Evolutionary conservation across 495 filamentous ascomycete species (phyloP), one percentile per base, ranked within the genome.

Genomic region (Podospora fimiseda): DNA sequence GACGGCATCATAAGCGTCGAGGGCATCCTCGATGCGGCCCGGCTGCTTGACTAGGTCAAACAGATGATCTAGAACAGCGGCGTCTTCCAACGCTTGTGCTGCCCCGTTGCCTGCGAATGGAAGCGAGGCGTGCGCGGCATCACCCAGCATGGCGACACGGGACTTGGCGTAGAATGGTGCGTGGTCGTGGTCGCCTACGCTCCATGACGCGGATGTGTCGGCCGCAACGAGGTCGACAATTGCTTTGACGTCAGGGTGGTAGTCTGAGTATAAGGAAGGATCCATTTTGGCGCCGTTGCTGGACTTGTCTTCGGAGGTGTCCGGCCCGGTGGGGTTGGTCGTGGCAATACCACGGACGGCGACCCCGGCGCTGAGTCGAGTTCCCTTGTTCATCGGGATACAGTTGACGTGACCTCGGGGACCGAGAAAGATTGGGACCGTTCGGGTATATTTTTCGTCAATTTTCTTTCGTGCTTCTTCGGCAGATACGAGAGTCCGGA

Each of bases 11-110:
- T 61, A 72, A 13, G 66, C 69, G 38, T 2, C 6, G 33, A 70
- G 57, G 15, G 69, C 66, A 1, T 38, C 20, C 37, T 43, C 52
- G 19, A 70, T 54, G 13, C 63, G 41, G 6, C 7, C 33, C 6
- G 33, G 22, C 0, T 23, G 9, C 18, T 20, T 19, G 13, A 64
- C 66, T 30, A 61, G 57, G 0, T 33, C 43, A 18, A 75, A 61
- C 18, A 75, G 45, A 5, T 48, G 50, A 6, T 68, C 59, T 7
- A 79, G 61, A 22, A 76, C 67, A 0, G 68, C 68, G 2, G 74
- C 82, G 57, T 84, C 82, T 56, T 85, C 82, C 55, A 85, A 67
- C 1, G 82, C 81, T 57, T 82, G 80, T 8, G 78, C 79, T 0
- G 78, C 81, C 0, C 81, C 82, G 55, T 81, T 76, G 0, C 72